phyloP scores from a whole-genome alignment of 768 basidiomycete genomes.

The Psilocybe tampanensis region DNA sequence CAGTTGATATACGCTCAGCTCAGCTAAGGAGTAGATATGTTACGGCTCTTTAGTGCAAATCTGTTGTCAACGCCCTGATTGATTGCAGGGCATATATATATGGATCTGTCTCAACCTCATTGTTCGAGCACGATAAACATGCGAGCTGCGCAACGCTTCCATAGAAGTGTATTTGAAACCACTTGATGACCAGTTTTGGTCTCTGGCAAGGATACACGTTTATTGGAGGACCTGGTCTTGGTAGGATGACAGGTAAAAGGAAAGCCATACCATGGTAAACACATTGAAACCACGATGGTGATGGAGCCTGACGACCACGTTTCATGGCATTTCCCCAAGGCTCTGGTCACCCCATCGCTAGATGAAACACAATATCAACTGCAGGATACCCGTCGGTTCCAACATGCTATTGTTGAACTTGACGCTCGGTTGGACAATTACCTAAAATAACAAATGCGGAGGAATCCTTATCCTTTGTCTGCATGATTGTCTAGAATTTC shows the following conservation, averaged over 20 bases:
- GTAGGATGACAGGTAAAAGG: slow-evolving; percentile 1
- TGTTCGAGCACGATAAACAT: slow-evolving; percentile 36
- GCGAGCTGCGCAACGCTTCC: slow-evolving; percentile 24
- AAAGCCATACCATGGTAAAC: not conserved
- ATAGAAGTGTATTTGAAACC: not conserved
- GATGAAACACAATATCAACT: slow-evolving; percentile 15
- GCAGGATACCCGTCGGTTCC: not conserved
- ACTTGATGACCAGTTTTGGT: not conserved
- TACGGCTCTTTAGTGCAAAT: slow-evolving; percentile 18
- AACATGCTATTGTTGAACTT: too few relatives aligned
- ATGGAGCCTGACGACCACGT: slow-evolving; percentile 18
- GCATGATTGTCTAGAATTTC: too few relatives aligned
- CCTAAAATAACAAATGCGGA: too few relatives aligned
- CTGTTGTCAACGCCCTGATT: slow-evolving; percentile 6
- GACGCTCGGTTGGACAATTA: too few relatives aligned
- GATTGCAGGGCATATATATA: slow-evolving; percentile 18
- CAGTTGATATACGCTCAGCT: slow-evolving; percentile 13
- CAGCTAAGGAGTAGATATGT: slow-evolving; percentile 12
- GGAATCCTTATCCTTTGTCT: too few relatives aligned
- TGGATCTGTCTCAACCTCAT: slow-evolving; percentile 14
- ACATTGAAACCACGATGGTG: slow-evolving; percentile 19
- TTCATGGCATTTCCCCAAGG: slow-evolving; percentile 3
- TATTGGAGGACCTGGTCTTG: slow-evolving; percentile 3
- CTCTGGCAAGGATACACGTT: slow-evolving; percentile 22
- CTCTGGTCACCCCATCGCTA: slow-evolving; percentile 5